Evolutionary conservation across 306 rosid genomes (phyloP).

Genomic region (Cucurbita pepo): DNA sequence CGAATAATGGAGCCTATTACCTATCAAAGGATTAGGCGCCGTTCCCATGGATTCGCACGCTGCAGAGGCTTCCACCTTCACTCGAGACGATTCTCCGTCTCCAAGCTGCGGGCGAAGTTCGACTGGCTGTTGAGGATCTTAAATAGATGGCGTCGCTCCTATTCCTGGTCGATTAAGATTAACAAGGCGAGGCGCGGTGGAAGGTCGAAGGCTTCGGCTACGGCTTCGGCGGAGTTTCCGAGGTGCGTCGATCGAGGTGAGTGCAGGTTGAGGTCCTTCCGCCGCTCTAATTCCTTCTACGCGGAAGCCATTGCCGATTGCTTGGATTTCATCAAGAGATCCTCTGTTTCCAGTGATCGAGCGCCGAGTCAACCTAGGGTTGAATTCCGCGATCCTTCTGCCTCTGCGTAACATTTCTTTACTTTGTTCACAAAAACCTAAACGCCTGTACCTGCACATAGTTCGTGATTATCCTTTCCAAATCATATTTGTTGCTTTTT

Average conservation of each 20-base stretch:
- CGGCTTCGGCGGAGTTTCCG: constrained; percentile 10
- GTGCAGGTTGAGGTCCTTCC: constrained; percentile 23
- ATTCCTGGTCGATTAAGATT: not conserved
- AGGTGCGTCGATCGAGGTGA: constrained; percentile 3
- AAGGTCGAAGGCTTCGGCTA: not conserved
- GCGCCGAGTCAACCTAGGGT: constrained; percentile 17
- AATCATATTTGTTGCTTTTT: not conserved
- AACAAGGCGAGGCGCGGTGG: not conserved
- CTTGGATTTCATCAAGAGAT: constrained; percentile 72
- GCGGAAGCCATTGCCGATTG: constrained; percentile 93
- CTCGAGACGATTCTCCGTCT: constrained; percentile 25
- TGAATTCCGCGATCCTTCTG: constrained; percentile 7
- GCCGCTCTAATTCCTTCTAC: constrained; percentile 62
- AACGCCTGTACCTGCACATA: not conserved
- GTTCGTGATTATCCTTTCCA: not conserved
- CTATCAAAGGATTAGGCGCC: not conserved
- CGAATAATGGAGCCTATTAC: not conserved
- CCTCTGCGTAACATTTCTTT: not conserved
- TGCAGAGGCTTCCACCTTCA: constrained; percentile 37
- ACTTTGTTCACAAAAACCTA: not conserved
- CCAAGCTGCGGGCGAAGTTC: constrained; percentile 29
- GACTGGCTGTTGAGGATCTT: constrained; percentile 26
- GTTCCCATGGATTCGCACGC: not conserved
- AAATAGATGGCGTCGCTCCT: constrained; percentile 19
- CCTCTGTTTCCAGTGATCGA: constrained; percentile 42